Percentiles rank a stretch among this genome's conserved stretches.
Evolutionary conservation across 805 yeast species (phyloP).

Genomic region (Candida koratica): DNA sequence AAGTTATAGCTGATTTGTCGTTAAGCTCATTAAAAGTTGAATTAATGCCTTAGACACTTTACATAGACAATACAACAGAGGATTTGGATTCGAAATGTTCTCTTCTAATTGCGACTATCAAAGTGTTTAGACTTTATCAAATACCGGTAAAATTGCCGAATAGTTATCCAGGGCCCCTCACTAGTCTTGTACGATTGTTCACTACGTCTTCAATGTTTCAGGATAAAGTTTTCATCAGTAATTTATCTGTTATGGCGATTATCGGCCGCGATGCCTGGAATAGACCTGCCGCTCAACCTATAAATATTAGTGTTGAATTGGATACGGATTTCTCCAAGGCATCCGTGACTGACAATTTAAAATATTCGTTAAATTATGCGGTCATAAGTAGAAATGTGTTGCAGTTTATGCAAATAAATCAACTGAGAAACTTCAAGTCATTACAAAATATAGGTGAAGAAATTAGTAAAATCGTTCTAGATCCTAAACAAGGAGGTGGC

Average conservation of each 20-base stretch:
- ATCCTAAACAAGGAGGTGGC: constrained; percentile 45
- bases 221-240: constrained; percentile 47
- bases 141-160: background rate
- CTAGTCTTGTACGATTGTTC: background rate
- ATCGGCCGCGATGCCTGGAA: constrained; percentile 77
- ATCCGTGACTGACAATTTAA: constrained; percentile 76
- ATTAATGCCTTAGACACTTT: background rate
- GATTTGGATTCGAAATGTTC: too few relatives aligned
- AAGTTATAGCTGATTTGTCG: constrained; percentile 24
- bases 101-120: background rate
- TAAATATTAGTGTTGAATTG: constrained; percentile 54
- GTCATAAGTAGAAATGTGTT: constrained; percentile 67
- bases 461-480: constrained; percentile 43
- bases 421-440: constrained; percentile 39
- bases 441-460: constrained; percentile 45
- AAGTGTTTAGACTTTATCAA: constrained; percentile 1
- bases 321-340: constrained; percentile 68
- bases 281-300: constrained; percentile 62
- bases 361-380: constrained; percentile 84
- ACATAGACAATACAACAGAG: background rate
- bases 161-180: background rate
- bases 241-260: constrained; percentile 57
- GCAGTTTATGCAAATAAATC: constrained; percentile 43
- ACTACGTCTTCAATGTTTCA: constrained; percentile 11
- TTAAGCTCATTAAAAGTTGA: background rate